Evolutionary conservation across 495 filamentous ascomycete genomes (phyloP), one percentile per base, ranked within the genome.

Genomic region (Tetracladium setigerum): DNA sequence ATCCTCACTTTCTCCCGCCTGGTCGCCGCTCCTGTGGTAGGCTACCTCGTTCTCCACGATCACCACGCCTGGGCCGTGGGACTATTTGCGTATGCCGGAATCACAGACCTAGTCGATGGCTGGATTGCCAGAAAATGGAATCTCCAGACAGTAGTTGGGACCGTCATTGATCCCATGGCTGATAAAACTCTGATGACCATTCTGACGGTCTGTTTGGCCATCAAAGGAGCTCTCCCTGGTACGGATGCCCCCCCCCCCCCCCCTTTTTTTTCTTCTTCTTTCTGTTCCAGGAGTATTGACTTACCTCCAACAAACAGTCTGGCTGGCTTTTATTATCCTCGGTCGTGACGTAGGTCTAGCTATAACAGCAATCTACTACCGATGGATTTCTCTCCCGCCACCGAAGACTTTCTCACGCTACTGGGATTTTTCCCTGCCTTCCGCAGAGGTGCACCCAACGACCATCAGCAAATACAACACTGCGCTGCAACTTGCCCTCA

Each of bases 161-260:
- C 85, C 39, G 81, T 98, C 30, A 89, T 98, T 45, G 91, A 97
- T 57, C 91, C 91, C 10, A 92, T 95, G 85, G 91, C 91, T 12
- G 91, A 97, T 60, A 97, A 97, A 71, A 78, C 79, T 10, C 71
- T 97, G 50, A 97, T 98, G 92, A 95, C 89, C 2, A 75, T 95
- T 30, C 68, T 94, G 44, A 91, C 90, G 0, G 82, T 89, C 6
- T 85, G 82, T 49, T 62, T 97, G 33, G 90, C 89, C 5, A 68
- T 84, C 34, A 86, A 94, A 47, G 90, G 86, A 0, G 74, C 79
- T 5, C 69, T 98, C 14, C 88, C 92, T 24, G 66, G 87, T 91
- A 68, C 54, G 76, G 64, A 19, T 7, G 46, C 1, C n/a, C 14
- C n/a, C 24, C 45, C 37, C 32, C 37, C 34, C 17, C 16, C 35